Evolutionary conservation across 208 protist species (phyloP).

Genomic region (Acanthamoeba lenticulata): DNA sequence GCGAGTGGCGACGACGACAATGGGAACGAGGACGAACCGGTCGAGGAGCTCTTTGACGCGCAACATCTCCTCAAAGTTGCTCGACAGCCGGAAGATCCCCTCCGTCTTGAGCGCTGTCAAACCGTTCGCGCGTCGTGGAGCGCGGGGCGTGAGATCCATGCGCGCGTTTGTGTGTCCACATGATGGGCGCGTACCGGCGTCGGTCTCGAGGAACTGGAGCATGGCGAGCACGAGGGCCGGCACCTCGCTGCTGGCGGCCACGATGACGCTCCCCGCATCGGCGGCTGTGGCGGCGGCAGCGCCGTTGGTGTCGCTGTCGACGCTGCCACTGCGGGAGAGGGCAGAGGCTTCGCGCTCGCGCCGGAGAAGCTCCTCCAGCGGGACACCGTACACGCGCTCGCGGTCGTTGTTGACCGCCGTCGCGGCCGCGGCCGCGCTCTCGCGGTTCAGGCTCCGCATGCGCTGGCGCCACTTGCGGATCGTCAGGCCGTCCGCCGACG

Average conservation of each 20-base stretch:
- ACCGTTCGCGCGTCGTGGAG: too few relatives aligned
- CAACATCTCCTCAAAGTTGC: slow-evolving; percentile 15
- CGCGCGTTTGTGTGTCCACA: neutral
- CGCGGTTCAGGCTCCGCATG: neutral
- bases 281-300: too few relatives aligned
- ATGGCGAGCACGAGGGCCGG: too few relatives aligned
- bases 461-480: neutral
- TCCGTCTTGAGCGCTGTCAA: neutral
- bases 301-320: neutral
- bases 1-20: neutral
- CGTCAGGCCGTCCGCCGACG: neutral
- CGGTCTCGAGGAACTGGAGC: neutral
- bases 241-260: too few relatives aligned
- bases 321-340: too few relatives aligned
- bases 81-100: neutral
- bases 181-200: neutral
- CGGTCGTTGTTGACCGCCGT: neutral
- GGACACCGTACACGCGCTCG: neutral
- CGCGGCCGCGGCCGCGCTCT: neutral
- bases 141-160: too few relatives aligned
- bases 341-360: neutral
- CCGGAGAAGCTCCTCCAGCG: neutral
- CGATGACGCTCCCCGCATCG: neutral
- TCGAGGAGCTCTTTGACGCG: neutral
- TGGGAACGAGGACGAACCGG: neutral